phyloP scores from a whole-genome alignment of 331 rosid genomes.

The Arachis monticola region DNA sequence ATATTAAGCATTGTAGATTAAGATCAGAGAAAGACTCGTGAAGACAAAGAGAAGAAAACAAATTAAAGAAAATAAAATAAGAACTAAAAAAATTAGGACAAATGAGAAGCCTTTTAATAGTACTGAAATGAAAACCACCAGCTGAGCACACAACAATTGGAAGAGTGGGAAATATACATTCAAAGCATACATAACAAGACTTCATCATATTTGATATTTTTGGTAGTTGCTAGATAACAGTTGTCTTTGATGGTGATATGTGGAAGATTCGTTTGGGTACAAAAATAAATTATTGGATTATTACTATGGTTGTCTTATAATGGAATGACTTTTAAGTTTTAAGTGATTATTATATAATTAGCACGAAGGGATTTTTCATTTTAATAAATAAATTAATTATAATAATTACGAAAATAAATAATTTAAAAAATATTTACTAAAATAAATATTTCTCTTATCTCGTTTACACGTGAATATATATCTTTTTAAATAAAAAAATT shows the following conservation, averaged over 20 bases:
- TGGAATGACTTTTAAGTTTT: not conserved
- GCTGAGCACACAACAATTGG: slow-evolving; percentile 5
- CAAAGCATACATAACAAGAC: not conserved
- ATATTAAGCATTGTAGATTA: not conserved
- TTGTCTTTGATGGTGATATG: slow-evolving; percentile 25
- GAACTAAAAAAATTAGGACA: not conserved
- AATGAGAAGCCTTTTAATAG: slow-evolving; percentile 3
- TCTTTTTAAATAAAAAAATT: too few relatives aligned
- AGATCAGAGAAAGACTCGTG: not conserved
- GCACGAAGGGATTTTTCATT: too few relatives aligned
- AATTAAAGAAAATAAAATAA: not conserved
- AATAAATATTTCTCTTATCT: too few relatives aligned
- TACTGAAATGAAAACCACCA: not conserved
- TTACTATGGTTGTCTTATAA: not conserved
- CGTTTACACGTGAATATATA: too few relatives aligned
- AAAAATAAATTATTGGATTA: not conserved
- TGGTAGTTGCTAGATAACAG: not conserved
- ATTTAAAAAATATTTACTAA: too few relatives aligned
- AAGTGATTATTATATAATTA: not conserved
- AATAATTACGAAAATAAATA: too few relatives aligned
- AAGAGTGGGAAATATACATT: not conserved
- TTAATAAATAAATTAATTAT: too few relatives aligned
- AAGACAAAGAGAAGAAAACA: not conserved
- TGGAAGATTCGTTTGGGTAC: not conserved
- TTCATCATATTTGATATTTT: not conserved